Base-by-base conservation (phyloP, 2,329 filamentous ascomycete species). In the Penicillium sp. region DNA sequence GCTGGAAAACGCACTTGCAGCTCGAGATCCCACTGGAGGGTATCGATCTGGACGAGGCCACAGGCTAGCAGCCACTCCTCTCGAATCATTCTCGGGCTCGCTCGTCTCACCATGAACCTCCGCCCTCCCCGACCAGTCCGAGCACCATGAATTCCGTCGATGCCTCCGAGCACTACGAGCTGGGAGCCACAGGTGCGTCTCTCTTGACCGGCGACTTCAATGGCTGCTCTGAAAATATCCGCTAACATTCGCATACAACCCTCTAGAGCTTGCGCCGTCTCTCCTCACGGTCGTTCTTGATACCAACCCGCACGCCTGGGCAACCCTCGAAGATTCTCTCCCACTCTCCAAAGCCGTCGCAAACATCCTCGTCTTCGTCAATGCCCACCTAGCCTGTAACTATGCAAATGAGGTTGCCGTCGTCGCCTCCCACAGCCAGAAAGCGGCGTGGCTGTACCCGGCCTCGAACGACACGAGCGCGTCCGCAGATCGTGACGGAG, bases 291-390 rank as follows among this genome's bases (percentile, higher is more conserved):
- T 98, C 58, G 77, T 98, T 59, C 79, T 98, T 71, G 93, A 98
- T 72, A 96, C 91, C 17, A 98, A 98, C 64, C 93, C 93, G 2
- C 86, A 90, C 56, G 90, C 93, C 56, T 95, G 93, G 93, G 82
- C 87, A 5, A 76, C 87, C 45, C 79, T 97, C 30, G 75, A 83
- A 45, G 70, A 80, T 41, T 79, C 79, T 20, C 81, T 97, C 6
- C 81, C 91, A 18, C 79, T 98, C 45, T 86, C 86, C 34, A 84
- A 85, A 58, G 88, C 88, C 46, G 75, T 98, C 45, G 87, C 91
- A 47, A 85, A 91, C 68, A 79, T 97, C 49, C 83, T 97, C 58
- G 84, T 98, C 72, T 97, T 96, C 70, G 83, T 96, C 70, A 97
- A 98, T 67, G 88, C 91, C 39, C 94, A 98, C 63, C 78, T 98